Conservation (phyloP, 352 stramenopile species). For the Aphanomyces astaci region DNA sequence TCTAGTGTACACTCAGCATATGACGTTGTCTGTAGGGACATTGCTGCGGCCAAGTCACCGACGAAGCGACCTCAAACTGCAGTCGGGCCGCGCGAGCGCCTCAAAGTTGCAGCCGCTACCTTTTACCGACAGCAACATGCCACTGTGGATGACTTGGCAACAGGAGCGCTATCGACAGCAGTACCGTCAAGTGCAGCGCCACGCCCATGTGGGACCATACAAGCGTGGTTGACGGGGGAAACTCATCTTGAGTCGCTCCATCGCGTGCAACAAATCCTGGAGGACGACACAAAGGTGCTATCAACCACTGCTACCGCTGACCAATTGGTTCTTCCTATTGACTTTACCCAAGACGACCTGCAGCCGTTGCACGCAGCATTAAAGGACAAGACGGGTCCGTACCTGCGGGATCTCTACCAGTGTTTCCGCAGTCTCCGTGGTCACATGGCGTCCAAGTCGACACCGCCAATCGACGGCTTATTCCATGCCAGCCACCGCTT, state of each 20-base stretch:
- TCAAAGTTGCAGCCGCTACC: background rate
- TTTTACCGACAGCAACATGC: background rate
- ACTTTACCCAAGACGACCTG: background rate
- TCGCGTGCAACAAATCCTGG: background rate
- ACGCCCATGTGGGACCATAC: background rate
- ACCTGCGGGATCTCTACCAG: conserved; percentile 5
- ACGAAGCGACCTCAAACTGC: conserved; percentile 1
- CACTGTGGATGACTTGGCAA: background rate
- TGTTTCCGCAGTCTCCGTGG: background rate
- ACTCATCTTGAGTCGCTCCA: background rate
- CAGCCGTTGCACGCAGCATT: conserved; percentile 6
- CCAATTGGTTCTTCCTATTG: background rate
- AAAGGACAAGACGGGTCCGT: background rate
- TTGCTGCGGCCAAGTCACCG: background rate
- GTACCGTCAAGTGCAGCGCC: background rate
- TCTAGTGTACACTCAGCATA: background rate
- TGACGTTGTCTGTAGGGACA: background rate
- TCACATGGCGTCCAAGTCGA: background rate
- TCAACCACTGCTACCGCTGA: background rate
- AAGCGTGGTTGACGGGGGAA: background rate
- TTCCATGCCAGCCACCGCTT: background rate
- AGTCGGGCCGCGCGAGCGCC: background rate
- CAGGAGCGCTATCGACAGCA: background rate
- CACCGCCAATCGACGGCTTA: background rate
- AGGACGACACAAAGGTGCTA: background rate